Conservation (phyloP, 2,329 filamentous ascomycete genomes). For the Hawksworthiomyces lignivorus region DNA sequence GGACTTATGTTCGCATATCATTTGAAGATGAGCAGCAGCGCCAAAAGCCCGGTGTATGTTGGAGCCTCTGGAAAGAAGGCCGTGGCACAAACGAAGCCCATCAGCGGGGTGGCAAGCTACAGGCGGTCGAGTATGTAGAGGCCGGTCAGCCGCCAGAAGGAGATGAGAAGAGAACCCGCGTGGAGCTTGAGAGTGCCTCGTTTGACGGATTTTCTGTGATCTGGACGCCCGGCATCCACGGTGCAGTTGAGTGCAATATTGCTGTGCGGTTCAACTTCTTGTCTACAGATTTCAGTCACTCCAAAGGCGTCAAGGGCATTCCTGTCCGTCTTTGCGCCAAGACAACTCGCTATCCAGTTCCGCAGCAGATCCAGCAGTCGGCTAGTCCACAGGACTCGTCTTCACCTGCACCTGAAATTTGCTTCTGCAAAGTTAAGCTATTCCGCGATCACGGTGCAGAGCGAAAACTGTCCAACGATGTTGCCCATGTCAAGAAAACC, state of each 20-base stretch:
- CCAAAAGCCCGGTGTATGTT: constrained; percentile 62
- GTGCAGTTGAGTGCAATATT: constrained; percentile 69
- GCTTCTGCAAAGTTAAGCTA: constrained; percentile 93
- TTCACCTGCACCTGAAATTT: constrained; percentile 51
- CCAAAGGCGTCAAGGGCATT: constrained; percentile 96
- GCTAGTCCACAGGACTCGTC: constrained; percentile 36
- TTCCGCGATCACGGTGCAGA: constrained; percentile 96
- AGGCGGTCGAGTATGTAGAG: constrained; percentile 91
- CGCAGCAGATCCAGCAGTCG: constrained; percentile 26
- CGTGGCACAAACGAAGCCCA: constrained; percentile 93
- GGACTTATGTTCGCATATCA: constrained; percentile 88
- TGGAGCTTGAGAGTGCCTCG: constrained; percentile 67
- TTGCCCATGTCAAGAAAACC: constrained; percentile 90
- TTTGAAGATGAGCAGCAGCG: constrained; percentile 96
- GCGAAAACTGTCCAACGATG: constrained; percentile 87
- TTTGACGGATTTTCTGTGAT: constrained; percentile 91
- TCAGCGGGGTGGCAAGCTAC: constrained; percentile 81
- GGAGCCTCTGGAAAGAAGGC: constrained; percentile 88
- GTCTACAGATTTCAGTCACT: constrained; percentile 97
- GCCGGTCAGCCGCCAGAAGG: constrained; percentile 50
- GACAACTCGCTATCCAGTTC: constrained; percentile 38
- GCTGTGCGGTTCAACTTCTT: constrained; percentile 96
- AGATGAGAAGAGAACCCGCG: constrained; percentile 58
- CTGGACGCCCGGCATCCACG: constrained; percentile 70
- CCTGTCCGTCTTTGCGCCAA: constrained; percentile 90